Percentiles rank a stretch among this genome's conserved stretches.
Evolutionary conservation across 1,284 basidiomycete species (phyloP).

Genomic region (Cutaneotrichosporon sp.): DNA sequence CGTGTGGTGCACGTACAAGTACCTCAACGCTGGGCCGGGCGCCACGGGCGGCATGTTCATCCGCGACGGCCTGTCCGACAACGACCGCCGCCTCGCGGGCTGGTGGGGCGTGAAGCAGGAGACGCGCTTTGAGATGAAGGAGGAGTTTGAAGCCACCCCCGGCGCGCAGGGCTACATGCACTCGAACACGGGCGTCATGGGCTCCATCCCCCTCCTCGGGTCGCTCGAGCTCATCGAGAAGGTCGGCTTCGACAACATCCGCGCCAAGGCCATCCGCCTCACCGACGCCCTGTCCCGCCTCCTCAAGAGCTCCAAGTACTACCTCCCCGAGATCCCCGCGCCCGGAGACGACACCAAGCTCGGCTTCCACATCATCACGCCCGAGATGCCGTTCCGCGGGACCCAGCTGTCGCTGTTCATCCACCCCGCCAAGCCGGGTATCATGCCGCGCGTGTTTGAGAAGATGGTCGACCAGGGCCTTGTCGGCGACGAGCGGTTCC

Average conservation of each 20-base stretch:
- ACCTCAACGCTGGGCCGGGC: constrained; percentile 92
- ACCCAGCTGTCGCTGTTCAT: constrained; percentile 81
- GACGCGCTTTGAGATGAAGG: constrained; percentile 88
- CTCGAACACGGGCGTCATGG: constrained; percentile 83
- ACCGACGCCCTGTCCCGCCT: constrained; percentile 67
- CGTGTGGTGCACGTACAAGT: constrained; percentile 98
- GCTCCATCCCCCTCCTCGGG: constrained; percentile 71
- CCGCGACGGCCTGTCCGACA: constrained; percentile 41
- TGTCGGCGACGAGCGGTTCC: constrained; percentile 80
- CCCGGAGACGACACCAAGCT: constrained; percentile 16
- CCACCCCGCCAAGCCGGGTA: constrained; percentile 54
- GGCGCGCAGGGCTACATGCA: constrained; percentile 95
- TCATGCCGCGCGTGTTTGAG: constrained; percentile 68
- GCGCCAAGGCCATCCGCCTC: constrained; percentile 64
- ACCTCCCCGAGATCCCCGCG: constrained; percentile 36
- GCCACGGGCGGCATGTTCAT: constrained; percentile 72
- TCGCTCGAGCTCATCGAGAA: constrained; percentile 73
- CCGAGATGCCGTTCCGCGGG: constrained; percentile 63
- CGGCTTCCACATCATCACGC: constrained; percentile 85
- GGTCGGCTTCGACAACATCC: constrained; percentile 65
- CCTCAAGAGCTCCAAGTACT: constrained; percentile 61
- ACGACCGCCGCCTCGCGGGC: constrained; percentile 67
- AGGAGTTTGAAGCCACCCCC: constrained; percentile 70
- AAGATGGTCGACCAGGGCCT: constrained; percentile 65
- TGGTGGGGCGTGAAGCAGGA: constrained; percentile 94